phyloP scores from a whole-genome alignment of 345 rosid genomes.

The Iberis pinnata region DNA sequence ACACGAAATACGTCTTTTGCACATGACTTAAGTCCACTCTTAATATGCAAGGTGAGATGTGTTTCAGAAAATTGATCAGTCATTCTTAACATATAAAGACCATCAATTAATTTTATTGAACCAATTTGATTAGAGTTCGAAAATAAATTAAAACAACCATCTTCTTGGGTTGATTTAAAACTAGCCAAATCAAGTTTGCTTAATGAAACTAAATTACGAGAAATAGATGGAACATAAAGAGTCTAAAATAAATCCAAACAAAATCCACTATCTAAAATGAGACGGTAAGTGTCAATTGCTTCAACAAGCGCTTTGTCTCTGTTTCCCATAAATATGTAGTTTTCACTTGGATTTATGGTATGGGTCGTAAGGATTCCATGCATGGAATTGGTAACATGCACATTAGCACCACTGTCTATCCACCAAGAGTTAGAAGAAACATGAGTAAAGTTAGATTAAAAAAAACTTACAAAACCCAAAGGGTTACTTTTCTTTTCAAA shows the following conservation, averaged over 20 bases:
- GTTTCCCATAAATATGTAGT: background rate
- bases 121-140: background rate
- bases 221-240: slow-evolving; percentile 4
- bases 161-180: background rate
- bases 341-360: background rate
- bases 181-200: background rate
- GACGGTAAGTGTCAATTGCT: background rate
- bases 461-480: background rate
- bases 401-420: background rate
- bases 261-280: slow-evolving; percentile 8
- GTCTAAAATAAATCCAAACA: background rate
- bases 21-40: background rate
- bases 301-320: background rate
- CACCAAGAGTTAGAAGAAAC: background rate
- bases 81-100: background rate
- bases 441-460: background rate
- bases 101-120: background rate
- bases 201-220: slow-evolving; percentile 2
- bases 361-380: background rate
- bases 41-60: background rate
- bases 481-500: slow-evolving; percentile 3
- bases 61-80: background rate
- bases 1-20: background rate
- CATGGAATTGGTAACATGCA: background rate
- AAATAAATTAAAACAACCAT: background rate